Base-by-base conservation (phyloP, 2,329 filamentous ascomycete genomes). In the Neurospora sp. region DNA sequence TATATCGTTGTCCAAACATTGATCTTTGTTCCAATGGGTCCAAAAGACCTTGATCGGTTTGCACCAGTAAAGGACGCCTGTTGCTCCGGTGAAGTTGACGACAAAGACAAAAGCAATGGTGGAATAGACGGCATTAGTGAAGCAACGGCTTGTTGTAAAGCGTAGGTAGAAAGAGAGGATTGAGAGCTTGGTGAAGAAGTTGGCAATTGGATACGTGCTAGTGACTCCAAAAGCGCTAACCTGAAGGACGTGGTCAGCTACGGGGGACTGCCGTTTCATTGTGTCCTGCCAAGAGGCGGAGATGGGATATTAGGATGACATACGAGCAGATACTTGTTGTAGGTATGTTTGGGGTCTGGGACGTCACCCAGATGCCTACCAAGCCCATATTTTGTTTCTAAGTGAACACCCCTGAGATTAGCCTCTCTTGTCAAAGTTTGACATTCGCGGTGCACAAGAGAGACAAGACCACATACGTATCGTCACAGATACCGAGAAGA, bases 161-260 rank as follows among this genome's bases (percentile, higher is more conserved):
- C 72, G 72, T 11, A 73, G 67, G 39, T 74, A 73, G 62, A 74
- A 74, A 8, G 57, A 46, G 5, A 74, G 67, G 15, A 74, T 73
- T 1, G 73, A 73, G 8, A 65, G 15, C 28, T 73, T 73, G 68
- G 68, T 71, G 68, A 73, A 74, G 19, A 73, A 67, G 8, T 43
- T 70, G 8, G 71, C 57, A 1, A 72, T n/a, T 68, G 72, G 69
- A 37, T 62, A 65, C 17, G 69, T 71, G 17, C 72, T 69, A 23
- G 38, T 33, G 66, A 66, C 36, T 12, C 70, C 68, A 37, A 74
- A 69, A 11, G 62, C 69, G 38, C 33, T 65, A 17, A 73, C 39
- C 72, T 73, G 23, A 8, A 36, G 12, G n/a, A 23, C n/a, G 66
- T 28, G 19, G 39, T 69, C 10, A 69, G 65, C 6, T 2, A 15